Conservation (phyloP, 2,329 filamentous ascomycete genomes). For the Pseudogymnoascus sp. region DNA sequence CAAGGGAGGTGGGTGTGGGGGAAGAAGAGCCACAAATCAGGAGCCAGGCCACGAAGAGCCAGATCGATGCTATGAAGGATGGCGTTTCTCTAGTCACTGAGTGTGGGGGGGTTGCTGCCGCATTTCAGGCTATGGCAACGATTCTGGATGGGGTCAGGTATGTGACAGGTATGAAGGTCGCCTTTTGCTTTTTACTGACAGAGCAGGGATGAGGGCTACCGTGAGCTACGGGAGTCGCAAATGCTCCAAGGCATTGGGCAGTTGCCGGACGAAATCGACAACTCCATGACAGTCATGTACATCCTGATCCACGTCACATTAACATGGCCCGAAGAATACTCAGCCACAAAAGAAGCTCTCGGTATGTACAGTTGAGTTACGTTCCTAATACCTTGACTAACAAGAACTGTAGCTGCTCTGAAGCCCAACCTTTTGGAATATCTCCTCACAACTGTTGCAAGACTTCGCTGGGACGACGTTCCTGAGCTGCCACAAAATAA, state of each 20-base stretch:
- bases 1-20: constrained; percentile 26
- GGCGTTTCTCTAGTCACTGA: constrained; percentile 44
- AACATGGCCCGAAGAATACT: constrained; percentile 42
- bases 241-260: background rate
- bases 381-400: constrained; percentile 16
- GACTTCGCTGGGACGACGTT: constrained; percentile 65
- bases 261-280: constrained; percentile 49
- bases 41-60: constrained; percentile 42
- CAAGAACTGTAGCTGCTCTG: constrained; percentile 35
- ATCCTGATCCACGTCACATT: constrained; percentile 49
- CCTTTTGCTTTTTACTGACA: constrained; percentile 37
- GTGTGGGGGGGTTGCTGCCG: constrained; percentile 29
- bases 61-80: constrained; percentile 51
- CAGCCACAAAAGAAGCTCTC: background rate
- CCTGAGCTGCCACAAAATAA: constrained; percentile 54
- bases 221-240: constrained; percentile 26
- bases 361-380: background rate
- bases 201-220: constrained; percentile 22
- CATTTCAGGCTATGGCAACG: constrained; percentile 26
- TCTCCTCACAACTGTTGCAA: constrained; percentile 60
- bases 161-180: constrained; percentile 30
- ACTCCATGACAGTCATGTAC: constrained; percentile 56
- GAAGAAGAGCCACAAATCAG: constrained; percentile 37
- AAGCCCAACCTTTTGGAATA: constrained; percentile 63
- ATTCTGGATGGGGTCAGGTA: constrained; percentile 26